Evolutionary conservation across 192 early-diverging fungal genomes (phyloP), one percentile per base, ranked within the genome.

Genomic region (Phlyctochytrium planicorne): DNA sequence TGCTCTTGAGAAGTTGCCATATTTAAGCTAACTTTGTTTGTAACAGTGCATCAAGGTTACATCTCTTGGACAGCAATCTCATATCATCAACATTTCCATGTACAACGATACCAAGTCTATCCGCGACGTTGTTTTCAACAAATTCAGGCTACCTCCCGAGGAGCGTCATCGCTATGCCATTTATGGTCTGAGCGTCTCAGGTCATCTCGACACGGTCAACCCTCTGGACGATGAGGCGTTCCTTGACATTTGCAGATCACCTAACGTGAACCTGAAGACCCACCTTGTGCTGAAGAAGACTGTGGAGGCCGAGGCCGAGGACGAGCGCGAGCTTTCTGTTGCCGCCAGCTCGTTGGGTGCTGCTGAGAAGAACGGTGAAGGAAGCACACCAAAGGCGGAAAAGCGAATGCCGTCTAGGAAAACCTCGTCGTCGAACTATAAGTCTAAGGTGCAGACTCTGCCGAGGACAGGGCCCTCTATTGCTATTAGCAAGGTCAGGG

Each of bases 21-120:
- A 14, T 20, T 47, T 14, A 47, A 6, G 20, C 10, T 6, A 47
- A 14, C 20, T 47, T 47, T 47, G 10, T 57, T 57, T 6, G 12
- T 10, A 57, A 29, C 16, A 57, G 55, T 57, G 55, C 55, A 29
- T 57, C 20, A 57, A 57, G 27, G 55, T 57, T 6, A 57, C 55
- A 6, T 57, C 20, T 4, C 55, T 29, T 14, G 55, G 55, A 6
- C 55, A 29, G 55, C 55, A 57, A 29, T 25, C 20, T 29, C 55
- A 57, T 29, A 57, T 57, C 55, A 29, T 57, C 20, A 27, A 57
- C 55, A 27, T 57, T 12, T 57, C 55, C 6, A 57, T 14, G 55
- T 57, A 29, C 27, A 57, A 10, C 16, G 6, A 4, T 10, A 4
- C 20, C 4, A 27, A 12, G 55, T 12, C 16, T 12, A 57, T 57